Evolutionary conservation across 441 rosid species (phyloP).

Genomic region (Adansonia gregorii): DNA sequence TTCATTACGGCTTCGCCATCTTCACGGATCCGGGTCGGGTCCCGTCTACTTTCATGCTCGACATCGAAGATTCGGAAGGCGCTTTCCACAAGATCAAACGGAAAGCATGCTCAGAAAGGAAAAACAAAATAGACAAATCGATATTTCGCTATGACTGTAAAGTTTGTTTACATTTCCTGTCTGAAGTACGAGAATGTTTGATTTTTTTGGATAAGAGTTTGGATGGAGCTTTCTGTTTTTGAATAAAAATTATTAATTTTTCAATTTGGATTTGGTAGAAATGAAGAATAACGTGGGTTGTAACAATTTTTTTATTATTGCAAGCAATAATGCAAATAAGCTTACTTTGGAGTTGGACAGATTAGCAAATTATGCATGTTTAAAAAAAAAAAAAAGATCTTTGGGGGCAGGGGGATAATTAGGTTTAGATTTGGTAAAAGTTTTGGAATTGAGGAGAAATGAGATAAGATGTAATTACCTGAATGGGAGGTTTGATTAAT

Average conservation of each 20-base stretch:
- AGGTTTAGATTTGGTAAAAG: not conserved
- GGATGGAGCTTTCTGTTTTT: too few species aligned
- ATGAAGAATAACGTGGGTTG: not conserved
- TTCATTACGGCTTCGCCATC: constrained; percentile 60
- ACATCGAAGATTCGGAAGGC: constrained; percentile 63
- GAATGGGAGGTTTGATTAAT: not conserved
- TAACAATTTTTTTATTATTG: not conserved
- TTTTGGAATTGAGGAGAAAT: not conserved
- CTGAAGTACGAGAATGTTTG: not conserved
- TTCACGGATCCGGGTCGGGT: constrained; percentile 86
- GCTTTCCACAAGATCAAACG: constrained; percentile 89
- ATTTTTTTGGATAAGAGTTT: not conserved
- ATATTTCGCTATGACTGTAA: not conserved
- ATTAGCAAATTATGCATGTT: not conserved
- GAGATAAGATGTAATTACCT: not conserved
- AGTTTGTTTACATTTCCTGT: not conserved
- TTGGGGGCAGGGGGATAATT: not conserved
- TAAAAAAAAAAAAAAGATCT: not conserved
- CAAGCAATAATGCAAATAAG: not conserved
- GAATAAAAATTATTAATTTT: not conserved
- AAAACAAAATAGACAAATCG: not conserved
- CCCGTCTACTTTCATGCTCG: constrained; percentile 67
- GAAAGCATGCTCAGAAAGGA: constrained; percentile 47
- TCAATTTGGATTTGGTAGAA: not conserved
- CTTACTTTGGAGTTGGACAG: constrained; percentile 8